Percentiles rank a stretch among this genome's conserved stretches.
These are phyloP conservation scores for Claviceps cyperi DNA, from an alignment of 2,329 filamentous ascomycete genomes.

Conservation along the genomic window DNA sequence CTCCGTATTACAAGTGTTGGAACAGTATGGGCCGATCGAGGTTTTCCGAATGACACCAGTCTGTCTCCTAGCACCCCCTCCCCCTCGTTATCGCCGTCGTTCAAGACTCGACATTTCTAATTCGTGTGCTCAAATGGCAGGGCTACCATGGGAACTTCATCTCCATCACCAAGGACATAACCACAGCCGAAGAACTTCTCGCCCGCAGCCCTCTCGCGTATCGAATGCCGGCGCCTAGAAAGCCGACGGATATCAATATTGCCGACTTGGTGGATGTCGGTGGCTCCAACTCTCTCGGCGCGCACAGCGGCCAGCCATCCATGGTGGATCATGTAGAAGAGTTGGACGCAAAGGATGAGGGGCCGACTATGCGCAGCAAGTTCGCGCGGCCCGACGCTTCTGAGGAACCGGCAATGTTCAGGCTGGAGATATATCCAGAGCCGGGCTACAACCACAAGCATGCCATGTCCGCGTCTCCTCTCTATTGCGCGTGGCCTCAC, in stretches of 20 bases:
- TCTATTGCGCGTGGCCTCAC: conserved; percentile 29
- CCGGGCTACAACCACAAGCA: conserved; percentile 25
- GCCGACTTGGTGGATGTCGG: conserved; percentile 16
- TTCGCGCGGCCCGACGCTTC: too few species aligned
- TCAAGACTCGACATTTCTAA: not conserved
- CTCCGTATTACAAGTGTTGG: conserved; percentile 36
- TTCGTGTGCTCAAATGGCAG: conserved; percentile 14
- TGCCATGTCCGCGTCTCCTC: conserved; percentile 20
- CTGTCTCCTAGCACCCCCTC: not conserved
- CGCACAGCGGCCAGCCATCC: conserved; percentile 1
- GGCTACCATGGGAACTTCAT: conserved; percentile 35
- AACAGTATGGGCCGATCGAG: conserved; percentile 34
- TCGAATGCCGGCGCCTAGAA: conserved; percentile 19
- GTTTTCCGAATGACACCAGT: conserved; percentile 29
- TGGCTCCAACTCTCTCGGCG: conserved; percentile 5
- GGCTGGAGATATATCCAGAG: conserved; percentile 25
- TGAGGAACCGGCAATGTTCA: conserved; percentile 17
- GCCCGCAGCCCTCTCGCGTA: conserved; percentile 32
- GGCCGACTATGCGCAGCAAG: not conserved
- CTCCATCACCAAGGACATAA: conserved; percentile 28
- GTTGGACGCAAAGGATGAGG: not conserved
- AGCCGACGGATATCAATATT: conserved; percentile 17
- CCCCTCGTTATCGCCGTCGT: not conserved
- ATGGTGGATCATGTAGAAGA: not conserved
- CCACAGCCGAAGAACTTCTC: conserved; percentile 26